A percentile compares a stretch with the other conserved stretches of the same genome.
These are phyloP conservation scores for Daldinia childiae DNA, from an alignment of 495 filamentous ascomycete genomes.

Conservation along the genomic window DNA sequence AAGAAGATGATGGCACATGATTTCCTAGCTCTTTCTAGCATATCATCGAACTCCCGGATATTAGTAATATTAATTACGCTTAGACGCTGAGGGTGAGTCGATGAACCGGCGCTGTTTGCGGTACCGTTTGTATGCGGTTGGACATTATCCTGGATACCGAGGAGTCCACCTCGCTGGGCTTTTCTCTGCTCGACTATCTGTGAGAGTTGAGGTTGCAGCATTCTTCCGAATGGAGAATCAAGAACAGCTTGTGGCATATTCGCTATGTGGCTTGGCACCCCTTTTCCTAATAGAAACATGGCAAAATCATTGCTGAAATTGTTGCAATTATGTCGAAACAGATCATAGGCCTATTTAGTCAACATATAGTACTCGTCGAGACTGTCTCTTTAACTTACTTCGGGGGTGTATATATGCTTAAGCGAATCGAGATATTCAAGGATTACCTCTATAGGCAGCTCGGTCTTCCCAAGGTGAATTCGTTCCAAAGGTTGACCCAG, in stretches of 20 bases:
- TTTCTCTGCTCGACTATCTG: conserved; percentile 75
- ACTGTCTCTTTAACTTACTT: conserved; percentile 59
- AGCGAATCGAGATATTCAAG: conserved; percentile 89
- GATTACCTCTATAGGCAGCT: conserved; percentile 83
- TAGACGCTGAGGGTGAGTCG: conserved; percentile 43
- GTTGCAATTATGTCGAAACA: conserved; percentile 92
- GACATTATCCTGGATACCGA: conserved; percentile 57
- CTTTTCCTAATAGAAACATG: conserved; percentile 88
- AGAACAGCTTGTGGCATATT: conserved; percentile 87
- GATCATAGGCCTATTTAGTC: conserved; percentile 76
- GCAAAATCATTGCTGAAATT: conserved; percentile 96
- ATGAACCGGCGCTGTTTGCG: conserved; percentile 36
- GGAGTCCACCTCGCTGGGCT: conserved; percentile 59
- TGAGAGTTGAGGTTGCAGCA: conserved; percentile 85
- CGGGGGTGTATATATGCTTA: conserved; percentile 80
- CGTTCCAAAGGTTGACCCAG: conserved; percentile 85
- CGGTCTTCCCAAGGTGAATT: conserved; percentile 75
- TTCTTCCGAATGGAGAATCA: conserved; percentile 88
- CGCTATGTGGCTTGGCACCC: conserved; percentile 89
- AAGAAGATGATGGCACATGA: conserved; percentile 91
- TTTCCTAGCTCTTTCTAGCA: conserved; percentile 66
- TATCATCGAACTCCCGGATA: conserved; percentile 66
- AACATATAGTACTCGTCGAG: conserved; percentile 20
- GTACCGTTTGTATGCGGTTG: conserved; percentile 38
- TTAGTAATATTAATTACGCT: conserved; percentile 51